Conservation (phyloP, 2,329 filamentous ascomycete species). For the Emmonsiellopsis sp. region DNA sequence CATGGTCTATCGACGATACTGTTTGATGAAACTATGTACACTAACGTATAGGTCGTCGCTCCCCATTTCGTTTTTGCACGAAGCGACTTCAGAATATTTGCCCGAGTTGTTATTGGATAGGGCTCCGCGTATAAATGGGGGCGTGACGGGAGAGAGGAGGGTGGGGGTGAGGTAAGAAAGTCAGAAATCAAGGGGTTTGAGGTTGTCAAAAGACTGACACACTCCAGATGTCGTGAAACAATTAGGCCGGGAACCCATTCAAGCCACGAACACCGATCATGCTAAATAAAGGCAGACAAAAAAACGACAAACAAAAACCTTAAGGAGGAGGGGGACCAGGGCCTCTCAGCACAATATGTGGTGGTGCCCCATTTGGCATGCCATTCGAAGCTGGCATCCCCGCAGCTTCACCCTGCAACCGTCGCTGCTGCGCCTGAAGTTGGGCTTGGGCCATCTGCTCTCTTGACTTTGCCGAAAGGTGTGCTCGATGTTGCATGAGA, state of each 20-base stretch:
- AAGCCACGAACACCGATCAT: no score
- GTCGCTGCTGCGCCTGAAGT: conserved; percentile 29
- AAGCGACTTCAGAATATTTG: background rate
- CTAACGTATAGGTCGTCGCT: conserved; percentile 3
- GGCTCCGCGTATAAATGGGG: background rate
- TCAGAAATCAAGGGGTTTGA: conserved; percentile 3
- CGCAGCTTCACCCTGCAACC: conserved; percentile 26
- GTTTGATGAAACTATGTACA: conserved; percentile 9
- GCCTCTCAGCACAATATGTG: conserved; percentile 11
- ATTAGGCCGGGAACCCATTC: no score
- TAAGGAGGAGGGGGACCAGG: conserved; percentile 22
- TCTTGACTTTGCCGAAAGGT: conserved; percentile 36
- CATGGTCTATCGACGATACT: conserved; percentile 7
- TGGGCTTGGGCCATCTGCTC: conserved; percentile 35
- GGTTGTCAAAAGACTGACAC: background rate
- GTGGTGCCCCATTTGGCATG: conserved; percentile 12
- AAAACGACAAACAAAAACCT: conserved; percentile 11
- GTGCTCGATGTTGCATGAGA: conserved; percentile 48
- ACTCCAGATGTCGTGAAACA: background rate
- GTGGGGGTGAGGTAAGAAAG: conserved; percentile 3
- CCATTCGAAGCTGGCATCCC: conserved; percentile 16
- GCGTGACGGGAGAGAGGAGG: background rate
- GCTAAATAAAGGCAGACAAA: background rate
- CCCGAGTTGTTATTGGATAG: background rate
- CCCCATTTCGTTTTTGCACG: conserved; percentile 4